Base-by-base conservation (phyloP, 2,329 filamentous ascomycete species). In the Trichothecium sympodiale region DNA sequence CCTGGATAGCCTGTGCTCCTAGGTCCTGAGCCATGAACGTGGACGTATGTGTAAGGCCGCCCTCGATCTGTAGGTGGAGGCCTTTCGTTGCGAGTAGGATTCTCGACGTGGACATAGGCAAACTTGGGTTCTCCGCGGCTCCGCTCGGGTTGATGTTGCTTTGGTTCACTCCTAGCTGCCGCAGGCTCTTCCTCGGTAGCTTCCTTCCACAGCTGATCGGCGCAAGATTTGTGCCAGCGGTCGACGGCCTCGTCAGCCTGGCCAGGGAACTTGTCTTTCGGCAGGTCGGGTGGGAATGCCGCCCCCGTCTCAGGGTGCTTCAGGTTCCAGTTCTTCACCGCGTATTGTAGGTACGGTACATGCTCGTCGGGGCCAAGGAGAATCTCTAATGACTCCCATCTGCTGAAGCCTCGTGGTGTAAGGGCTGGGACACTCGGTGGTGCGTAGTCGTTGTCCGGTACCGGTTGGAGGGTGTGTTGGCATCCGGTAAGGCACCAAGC, bases 401-500 rank as follows among this genome's bases (percentile, higher is more conserved):
- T 79, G 30, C 89, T 83, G 56, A 94, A 98, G 29, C 91, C 91
- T 50, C 77, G 74, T 0, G 72, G 67, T 26, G 89, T 93, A 38
- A 98, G 63, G 12, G 87, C 84, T 1, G 91, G 91, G 29, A 95
- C 72, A 0, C 73, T 77, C 0, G 89, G 91, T 1, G 78, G 66
- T 4, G 71, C 72, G 54, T 83, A 95, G 43, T 84, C 74, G 47
- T 79, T 71, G 28, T 76, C 72, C 10, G 20, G 20, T 33, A 75
- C 74, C 1, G 85, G 85, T 46, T 93, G 83, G 18, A 96, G 69
- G 34, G 77, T 79, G 60, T 96, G 89, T 48, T 87, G 83, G 55
- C 89, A 95, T 46, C 89, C 91, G 35, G 94, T 75, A 7, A 83
- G 83, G 51, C 86, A 83, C 69, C 93, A 96, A 44, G 95, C 91